These are phyloP conservation scores for Fusarium zealandicum DNA, from an alignment of 2,329 filamentous ascomycete species.

Conservation along the genomic window DNA sequence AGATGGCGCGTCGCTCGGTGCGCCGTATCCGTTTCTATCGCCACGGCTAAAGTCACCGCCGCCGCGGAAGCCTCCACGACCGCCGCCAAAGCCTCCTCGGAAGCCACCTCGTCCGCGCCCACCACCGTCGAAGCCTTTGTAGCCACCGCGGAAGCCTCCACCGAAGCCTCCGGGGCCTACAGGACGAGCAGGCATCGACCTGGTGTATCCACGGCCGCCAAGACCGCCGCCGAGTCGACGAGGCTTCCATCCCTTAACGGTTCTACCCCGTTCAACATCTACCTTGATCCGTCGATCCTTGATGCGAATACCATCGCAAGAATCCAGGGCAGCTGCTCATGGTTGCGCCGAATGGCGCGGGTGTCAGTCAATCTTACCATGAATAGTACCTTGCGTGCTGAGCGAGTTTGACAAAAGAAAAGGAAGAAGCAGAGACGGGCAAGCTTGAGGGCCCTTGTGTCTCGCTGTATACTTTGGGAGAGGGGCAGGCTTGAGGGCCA, in stretches of 20 bases:
- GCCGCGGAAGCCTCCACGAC: constrained; percentile 62
- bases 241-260: constrained; percentile 92
- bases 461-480: constrained; percentile 53
- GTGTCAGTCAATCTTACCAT: constrained; percentile 75
- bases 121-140: constrained; percentile 55
- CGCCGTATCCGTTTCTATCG: constrained; percentile 58
- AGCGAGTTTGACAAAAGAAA: constrained; percentile 37
- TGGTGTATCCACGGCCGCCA: constrained; percentile 92
- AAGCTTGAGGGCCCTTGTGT: constrained; percentile 64
- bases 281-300: constrained; percentile 91
- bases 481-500: constrained; percentile 54
- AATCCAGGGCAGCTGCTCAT: constrained; percentile 85
- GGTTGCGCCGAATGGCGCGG: constrained; percentile 64
- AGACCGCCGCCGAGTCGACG: constrained; percentile 90
- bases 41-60: constrained; percentile 51
- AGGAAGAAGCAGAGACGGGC: constrained; percentile 55
- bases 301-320: constrained; percentile 86
- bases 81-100: constrained; percentile 62
- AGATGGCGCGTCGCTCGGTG: constrained; percentile 66
- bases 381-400: constrained; percentile 36
- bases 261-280: constrained; percentile 94
- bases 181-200: constrained; percentile 75
- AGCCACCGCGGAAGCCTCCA: constrained; percentile 59
- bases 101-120: constrained; percentile 54
- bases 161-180: constrained; percentile 67